Base-by-base conservation (phyloP, 1,284 basidiomycete genomes). In the Coriolopsis trogii region DNA sequence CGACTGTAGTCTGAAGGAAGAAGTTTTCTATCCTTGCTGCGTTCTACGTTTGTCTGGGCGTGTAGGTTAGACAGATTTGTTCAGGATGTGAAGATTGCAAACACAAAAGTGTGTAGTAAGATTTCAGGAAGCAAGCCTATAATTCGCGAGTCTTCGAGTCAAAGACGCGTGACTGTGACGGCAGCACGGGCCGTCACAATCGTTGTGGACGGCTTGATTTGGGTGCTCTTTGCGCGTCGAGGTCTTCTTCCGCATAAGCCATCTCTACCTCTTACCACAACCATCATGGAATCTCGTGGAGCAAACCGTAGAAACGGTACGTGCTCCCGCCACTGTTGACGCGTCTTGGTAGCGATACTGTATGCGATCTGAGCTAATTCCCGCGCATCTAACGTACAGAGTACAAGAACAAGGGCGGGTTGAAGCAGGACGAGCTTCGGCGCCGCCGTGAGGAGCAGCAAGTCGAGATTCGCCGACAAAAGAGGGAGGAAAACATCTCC, bases 361-460 rank as follows among this genome's bases (percentile, higher is more conserved):
- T n/a, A n/a, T 15, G 26, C 54, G 58, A 59, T 54, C 46, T 10
- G n/a, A 7, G 28, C 57, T 63, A 31, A 59, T 68, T 68, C 59
- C 73, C 70, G 70, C 70, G 55, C 56, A 50, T 46, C 46, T 46
- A 30, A n/a, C n/a, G n/a, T n/a, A n/a, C 61, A 83, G 80, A 77
- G 54, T 85, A 80, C 70, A 85, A 94, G 80, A 88, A 83, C 73
- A 93, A 93, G 72, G 87, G 89, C 59, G 85, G 80, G 60, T 77
- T 93, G 60, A 93, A 92, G 71, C 85, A 85, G 64, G 91, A 94
- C 59, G 89, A 90, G 63, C 89, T 97, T 64, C 85, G 95, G 68
- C 89, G 94, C 73, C 87, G 95, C 70, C 86, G 95, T 58, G 95
- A 98, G 72, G 95, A 98, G 70, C 92, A 95, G 70, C 94, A 97